A percentile compares a stretch with the other conserved stretches of the same genome.
Evolutionary conservation across 148 eudicot species (phyloP).

Genomic region (Rhododendron kiyosumense): DNA sequence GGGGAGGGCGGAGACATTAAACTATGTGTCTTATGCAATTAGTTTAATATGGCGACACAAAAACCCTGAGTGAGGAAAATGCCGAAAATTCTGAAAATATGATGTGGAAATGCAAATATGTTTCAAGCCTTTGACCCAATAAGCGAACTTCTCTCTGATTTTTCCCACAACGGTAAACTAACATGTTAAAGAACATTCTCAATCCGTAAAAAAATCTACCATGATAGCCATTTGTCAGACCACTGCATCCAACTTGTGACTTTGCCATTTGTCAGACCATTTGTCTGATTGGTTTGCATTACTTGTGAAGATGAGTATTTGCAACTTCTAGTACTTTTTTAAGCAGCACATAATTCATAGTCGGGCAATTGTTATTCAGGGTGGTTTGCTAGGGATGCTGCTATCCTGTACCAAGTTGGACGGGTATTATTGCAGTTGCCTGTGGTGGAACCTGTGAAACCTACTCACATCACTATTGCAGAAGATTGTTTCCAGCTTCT

Average conservation of each 20-base stretch:
- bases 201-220: not conserved
- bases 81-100: not conserved
- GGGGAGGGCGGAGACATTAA: not conserved
- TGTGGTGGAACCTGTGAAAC: slow-evolving; percentile 24
- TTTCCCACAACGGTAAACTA: not conserved
- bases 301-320: not conserved
- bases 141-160: not conserved
- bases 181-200: not conserved
- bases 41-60: not conserved
- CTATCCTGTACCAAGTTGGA: slow-evolving; percentile 56
- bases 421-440: slow-evolving; percentile 44
- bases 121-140: not conserved
- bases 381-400: slow-evolving; percentile 90
- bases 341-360: not conserved
- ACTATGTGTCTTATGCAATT: not conserved
- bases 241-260: slow-evolving; percentile 1
- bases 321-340: not conserved
- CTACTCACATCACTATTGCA: slow-evolving; percentile 48
- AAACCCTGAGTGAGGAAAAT: not conserved
- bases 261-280: not conserved
- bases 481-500: slow-evolving; percentile 86
- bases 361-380: slow-evolving; percentile 37
- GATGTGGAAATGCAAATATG: not conserved
- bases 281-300: not conserved
- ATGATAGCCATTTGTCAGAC: not conserved